These are phyloP conservation scores for Didymosphaeria variabile DNA, from an alignment of 2,329 filamentous ascomycete species.

Conservation along the genomic window DNA sequence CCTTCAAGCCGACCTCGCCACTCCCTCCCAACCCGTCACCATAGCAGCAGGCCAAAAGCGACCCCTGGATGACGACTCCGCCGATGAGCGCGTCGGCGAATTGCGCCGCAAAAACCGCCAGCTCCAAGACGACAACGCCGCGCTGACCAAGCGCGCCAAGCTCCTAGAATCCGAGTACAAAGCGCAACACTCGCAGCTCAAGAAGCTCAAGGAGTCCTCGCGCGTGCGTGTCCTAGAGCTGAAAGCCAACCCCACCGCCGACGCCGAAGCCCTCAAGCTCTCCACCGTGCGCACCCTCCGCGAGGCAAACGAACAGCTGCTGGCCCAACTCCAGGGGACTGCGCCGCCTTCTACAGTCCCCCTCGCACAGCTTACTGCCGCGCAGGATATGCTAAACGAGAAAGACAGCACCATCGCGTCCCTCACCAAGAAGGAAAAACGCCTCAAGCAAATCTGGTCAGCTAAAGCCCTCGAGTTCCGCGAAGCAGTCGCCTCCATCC, in stretches of 20 bases:
- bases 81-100: slow-evolving; percentile 79
- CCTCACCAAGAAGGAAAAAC: slow-evolving; percentile 80
- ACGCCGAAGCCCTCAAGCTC: slow-evolving; percentile 84
- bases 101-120: slow-evolving; percentile 87
- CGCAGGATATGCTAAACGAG: slow-evolving; percentile 78
- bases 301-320: slow-evolving; percentile 83
- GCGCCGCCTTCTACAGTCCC: slow-evolving; percentile 69
- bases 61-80: slow-evolving; percentile 63
- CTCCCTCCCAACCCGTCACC: slow-evolving; percentile 64
- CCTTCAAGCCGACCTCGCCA: slow-evolving; percentile 77
- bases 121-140: slow-evolving; percentile 78
- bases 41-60: slow-evolving; percentile 67
- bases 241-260: slow-evolving; percentile 89
- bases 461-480: slow-evolving; percentile 94
- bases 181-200: slow-evolving; percentile 77
- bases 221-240: slow-evolving; percentile 86
- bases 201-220: slow-evolving; percentile 70
- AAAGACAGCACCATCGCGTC: slow-evolving; percentile 61
- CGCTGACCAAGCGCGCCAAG: slow-evolving; percentile 73
- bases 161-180: slow-evolving; percentile 79
- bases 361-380: slow-evolving; percentile 75
- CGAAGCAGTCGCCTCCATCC: slow-evolving; percentile 87
- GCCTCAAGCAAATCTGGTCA: slow-evolving; percentile 91
- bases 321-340: slow-evolving; percentile 71
- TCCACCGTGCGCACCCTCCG: slow-evolving; percentile 79